Conservation (phyloP, 2,329 filamentous ascomycete species). For the Pseudocercospora cruenta region DNA sequence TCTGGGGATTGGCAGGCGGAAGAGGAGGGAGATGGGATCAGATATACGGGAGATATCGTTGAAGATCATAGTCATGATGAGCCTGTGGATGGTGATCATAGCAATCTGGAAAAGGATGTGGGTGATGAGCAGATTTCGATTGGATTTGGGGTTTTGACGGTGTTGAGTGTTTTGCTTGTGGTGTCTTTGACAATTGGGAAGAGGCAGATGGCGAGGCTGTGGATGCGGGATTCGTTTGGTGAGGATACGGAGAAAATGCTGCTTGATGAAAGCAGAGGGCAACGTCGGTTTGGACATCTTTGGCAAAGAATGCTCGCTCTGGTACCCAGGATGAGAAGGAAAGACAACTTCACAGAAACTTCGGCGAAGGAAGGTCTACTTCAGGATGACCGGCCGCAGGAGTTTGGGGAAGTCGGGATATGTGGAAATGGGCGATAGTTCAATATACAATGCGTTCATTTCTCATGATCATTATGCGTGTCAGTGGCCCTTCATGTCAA, state of each 20-base stretch:
- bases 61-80: conserved; percentile 9
- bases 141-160: conserved; percentile 16
- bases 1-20: conserved; percentile 6
- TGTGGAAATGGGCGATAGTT: not conserved
- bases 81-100: not conserved
- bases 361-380: conserved; percentile 14
- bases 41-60: not conserved
- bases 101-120: conserved; percentile 7
- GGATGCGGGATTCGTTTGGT: not conserved
- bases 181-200: conserved; percentile 11
- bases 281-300: not conserved
- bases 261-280: not conserved
- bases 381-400: not conserved
- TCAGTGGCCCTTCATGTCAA: not conserved
- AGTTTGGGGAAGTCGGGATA: not conserved
- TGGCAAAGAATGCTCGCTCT: not conserved
- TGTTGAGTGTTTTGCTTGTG: conserved; percentile 18
- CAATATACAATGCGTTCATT: not conserved
- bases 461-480: not conserved
- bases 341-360: conserved; percentile 5
- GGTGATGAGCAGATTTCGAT: conserved; percentile 19
- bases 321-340: conserved; percentile 1
- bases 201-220: not conserved
- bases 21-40: not conserved
- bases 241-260: conserved; percentile 1